These are phyloP conservation scores for Fragaria ananassa DNA, from an alignment of 306 rosid species.

Conservation along the genomic window DNA sequence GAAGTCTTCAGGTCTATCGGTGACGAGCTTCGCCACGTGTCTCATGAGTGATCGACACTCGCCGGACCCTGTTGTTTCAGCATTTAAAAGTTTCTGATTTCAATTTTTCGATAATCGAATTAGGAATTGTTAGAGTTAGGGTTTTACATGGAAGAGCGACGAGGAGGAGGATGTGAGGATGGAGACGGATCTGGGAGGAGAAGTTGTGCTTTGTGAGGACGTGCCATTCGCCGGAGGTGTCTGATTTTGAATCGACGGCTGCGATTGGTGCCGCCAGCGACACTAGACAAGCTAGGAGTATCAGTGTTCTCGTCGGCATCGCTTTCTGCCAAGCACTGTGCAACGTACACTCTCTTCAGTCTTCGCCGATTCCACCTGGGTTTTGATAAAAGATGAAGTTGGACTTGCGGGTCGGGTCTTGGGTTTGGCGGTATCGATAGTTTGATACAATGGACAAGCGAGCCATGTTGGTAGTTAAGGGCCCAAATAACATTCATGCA, in stretches of 20 bases:
- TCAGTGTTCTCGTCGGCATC: background rate
- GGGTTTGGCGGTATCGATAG: background rate
- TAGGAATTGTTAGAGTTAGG: background rate
- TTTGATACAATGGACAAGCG: too few species aligned
- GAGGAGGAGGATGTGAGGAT: conserved; percentile 69
- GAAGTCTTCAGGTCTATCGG: conserved; percentile 34
- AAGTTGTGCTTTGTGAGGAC: conserved; percentile 72
- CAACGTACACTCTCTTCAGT: background rate
- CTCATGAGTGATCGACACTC: conserved; percentile 79
- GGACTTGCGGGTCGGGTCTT: background rate
- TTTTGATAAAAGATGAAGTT: background rate
- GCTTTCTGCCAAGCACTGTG: background rate
- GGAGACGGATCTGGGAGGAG: conserved; percentile 82
- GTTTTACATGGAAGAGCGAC: conserved; percentile 68
- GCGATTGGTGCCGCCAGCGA: conserved; percentile 11
- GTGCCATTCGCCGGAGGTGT: conserved; percentile 51
- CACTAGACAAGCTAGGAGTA: background rate
- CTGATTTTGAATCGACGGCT: conserved; percentile 26
- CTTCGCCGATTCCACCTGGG: background rate
- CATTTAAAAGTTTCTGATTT: background rate
- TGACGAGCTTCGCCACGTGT: conserved; percentile 35
- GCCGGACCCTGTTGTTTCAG: conserved; percentile 64
- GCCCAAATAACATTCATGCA: too few species aligned
- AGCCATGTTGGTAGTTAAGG: too few species aligned
- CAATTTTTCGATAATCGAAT: background rate